These are phyloP conservation scores for Xylaria bambusicola DNA, from an alignment of 495 filamentous ascomycete genomes.

Conservation along the genomic window DNA sequence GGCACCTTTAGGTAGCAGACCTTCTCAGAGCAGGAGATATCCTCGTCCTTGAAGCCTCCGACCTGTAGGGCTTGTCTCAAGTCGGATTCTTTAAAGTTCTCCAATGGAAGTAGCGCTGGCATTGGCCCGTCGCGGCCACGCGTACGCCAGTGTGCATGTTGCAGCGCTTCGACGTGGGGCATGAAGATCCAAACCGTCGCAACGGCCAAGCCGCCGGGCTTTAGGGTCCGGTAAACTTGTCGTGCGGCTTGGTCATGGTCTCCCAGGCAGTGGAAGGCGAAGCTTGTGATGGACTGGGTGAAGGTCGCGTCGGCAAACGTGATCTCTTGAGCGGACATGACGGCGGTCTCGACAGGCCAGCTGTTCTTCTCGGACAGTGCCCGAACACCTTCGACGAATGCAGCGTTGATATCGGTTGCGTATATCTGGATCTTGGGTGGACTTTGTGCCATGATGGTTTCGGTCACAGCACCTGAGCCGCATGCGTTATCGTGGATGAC, in stretches of 20 bases:
- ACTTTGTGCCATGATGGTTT: conserved; percentile 20
- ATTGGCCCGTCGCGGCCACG: conserved; percentile 21
- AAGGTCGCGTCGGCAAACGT: conserved; percentile 30
- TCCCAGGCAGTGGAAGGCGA: conserved; percentile 21
- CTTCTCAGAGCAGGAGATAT: not conserved
- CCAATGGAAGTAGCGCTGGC: conserved; percentile 3
- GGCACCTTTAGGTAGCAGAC: conserved; percentile 2
- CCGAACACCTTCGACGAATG: conserved; percentile 16
- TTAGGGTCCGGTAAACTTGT: conserved; percentile 32
- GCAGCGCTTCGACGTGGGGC: conserved; percentile 22
- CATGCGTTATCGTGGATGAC: conserved; percentile 35
- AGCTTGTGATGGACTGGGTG: conserved; percentile 26
- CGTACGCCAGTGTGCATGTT: conserved; percentile 19
- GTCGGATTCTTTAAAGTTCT: not conserved
- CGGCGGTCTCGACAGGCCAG: conserved; percentile 13
- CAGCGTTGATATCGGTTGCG: conserved; percentile 28
- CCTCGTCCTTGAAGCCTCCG: conserved; percentile 16
- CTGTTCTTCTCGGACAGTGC: not conserved
- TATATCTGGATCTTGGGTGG: conserved; percentile 24
- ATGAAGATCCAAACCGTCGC: conserved; percentile 26
- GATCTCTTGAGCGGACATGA: conserved; percentile 21
- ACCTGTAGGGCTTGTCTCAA: conserved; percentile 5
- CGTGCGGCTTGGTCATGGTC: conserved; percentile 17
- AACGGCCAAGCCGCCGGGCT: conserved; percentile 28
- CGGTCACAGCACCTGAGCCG: conserved; percentile 29